A percentile compares a stretch with the other conserved stretches of the same genome.
Conservation (phyloP, 305 asterid species). For the Solanum aculeatissimum region DNA sequence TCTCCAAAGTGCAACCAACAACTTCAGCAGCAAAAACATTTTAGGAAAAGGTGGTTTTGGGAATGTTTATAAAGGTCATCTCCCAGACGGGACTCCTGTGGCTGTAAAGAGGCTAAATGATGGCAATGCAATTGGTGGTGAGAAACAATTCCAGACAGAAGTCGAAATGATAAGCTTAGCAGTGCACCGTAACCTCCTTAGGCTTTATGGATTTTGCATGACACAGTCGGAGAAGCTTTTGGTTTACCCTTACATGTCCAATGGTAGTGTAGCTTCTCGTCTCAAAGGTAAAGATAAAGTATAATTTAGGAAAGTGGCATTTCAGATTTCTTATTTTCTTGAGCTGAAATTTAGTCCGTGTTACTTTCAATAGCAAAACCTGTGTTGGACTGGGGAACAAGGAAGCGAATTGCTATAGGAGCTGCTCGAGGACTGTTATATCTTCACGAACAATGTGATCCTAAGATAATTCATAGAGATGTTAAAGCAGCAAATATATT, state of each 20-base stretch:
- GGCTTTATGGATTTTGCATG: conserved; percentile 76
- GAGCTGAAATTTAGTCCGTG: neutral
- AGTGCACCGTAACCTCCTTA: conserved; percentile 91
- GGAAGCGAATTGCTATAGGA: conserved; percentile 82
- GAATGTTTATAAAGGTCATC: conserved; percentile 72
- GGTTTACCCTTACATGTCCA: conserved; percentile 90
- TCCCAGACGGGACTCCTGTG: conserved; percentile 70
- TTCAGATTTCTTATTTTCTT: neutral
- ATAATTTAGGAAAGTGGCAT: neutral
- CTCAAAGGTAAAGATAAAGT: conserved; percentile 49
- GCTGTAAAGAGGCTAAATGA: conserved; percentile 93
- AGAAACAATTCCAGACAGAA: conserved; percentile 85
- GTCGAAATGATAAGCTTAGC: conserved; percentile 97
- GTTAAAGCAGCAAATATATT: conserved; percentile 92
- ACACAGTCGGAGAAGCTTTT: conserved; percentile 75
- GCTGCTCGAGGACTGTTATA: conserved; percentile 85
- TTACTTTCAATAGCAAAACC: conserved; percentile 52
- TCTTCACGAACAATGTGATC: conserved; percentile 94
- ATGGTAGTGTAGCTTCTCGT: conserved; percentile 92
- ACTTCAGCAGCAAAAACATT: conserved; percentile 73
- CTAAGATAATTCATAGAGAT: conserved; percentile 87
- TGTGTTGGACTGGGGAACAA: conserved; percentile 69
- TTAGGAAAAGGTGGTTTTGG: conserved; percentile 96
- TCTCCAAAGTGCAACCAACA: conserved; percentile 75
- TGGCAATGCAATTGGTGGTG: conserved; percentile 74